These are phyloP conservation scores for Phytophthora rubi DNA, from an alignment of 352 stramenopile species.

Conservation along the genomic window DNA sequence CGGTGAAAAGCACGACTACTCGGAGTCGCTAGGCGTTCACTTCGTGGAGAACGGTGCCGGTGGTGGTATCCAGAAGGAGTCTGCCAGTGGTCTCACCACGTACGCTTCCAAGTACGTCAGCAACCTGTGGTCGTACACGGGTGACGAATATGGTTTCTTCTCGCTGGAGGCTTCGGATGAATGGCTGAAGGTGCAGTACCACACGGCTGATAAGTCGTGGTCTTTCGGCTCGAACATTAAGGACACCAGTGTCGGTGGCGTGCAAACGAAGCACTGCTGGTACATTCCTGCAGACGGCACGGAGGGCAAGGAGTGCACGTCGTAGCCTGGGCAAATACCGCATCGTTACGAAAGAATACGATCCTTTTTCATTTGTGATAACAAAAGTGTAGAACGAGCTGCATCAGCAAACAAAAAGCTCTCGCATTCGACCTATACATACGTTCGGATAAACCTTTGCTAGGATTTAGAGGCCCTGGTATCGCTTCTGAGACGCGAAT, in stretches of 20 bases:
- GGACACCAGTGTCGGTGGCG: conserved; percentile 42
- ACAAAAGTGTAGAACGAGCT: not conserved
- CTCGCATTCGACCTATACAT: too few relatives aligned
- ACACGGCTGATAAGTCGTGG: conserved; percentile 51
- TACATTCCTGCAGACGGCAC: conserved; percentile 29
- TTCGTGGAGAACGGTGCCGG: conserved; percentile 15
- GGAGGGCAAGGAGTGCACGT: conserved; percentile 26
- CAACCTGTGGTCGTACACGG: conserved; percentile 56
- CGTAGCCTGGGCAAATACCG: not conserved
- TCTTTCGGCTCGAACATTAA: conserved; percentile 45
- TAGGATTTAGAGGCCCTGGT: too few relatives aligned
- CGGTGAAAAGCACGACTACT: conserved; percentile 18
- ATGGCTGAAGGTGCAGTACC: conserved; percentile 43
- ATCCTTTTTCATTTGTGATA: not conserved
- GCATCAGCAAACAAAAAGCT: too few relatives aligned
- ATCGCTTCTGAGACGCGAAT: too few relatives aligned
- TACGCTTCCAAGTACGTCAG: conserved; percentile 47
- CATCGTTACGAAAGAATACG: not conserved
- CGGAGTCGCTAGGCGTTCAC: not conserved
- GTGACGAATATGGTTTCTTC: conserved; percentile 69
- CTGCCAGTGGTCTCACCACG: conserved; percentile 25
- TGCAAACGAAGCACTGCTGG: conserved; percentile 35
- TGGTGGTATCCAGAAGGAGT: conserved; percentile 12
- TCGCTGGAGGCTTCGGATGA: conserved; percentile 49
- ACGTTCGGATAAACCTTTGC: too few relatives aligned